A percentile compares a stretch with the other conserved stretches of the same genome.
phyloP scores from a whole-genome alignment of 805 yeast species.

The Candida ipomoeae region DNA sequence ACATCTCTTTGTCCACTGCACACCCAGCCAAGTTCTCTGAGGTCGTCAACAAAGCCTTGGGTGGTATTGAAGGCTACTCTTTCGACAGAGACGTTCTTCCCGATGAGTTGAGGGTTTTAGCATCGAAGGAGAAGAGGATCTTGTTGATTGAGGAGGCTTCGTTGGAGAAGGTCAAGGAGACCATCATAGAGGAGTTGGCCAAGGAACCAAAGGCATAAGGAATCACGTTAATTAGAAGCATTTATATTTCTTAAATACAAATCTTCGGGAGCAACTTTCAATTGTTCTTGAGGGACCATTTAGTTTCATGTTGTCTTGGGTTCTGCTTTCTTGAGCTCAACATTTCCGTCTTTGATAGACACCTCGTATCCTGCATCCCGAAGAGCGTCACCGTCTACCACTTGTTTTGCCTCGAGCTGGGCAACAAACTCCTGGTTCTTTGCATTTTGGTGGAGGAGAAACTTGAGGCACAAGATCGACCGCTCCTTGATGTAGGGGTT shows the following conservation, averaged over 20 bases:
- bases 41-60: constrained; percentile 82
- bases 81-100: constrained; percentile 90
- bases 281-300: background rate
- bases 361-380: constrained; percentile 74
- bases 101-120: constrained; percentile 71
- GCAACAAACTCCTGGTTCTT: constrained; percentile 77
- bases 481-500: constrained; percentile 88
- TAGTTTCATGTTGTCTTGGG: background rate
- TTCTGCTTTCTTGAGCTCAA: constrained; percentile 43
- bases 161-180: constrained; percentile 66
- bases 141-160: constrained; percentile 68
- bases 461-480: constrained; percentile 73
- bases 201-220: constrained; percentile 15
- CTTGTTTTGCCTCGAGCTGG: constrained; percentile 67
- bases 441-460: constrained; percentile 57
- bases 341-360: constrained; percentile 66
- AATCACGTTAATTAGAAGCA: background rate
- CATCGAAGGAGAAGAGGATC: constrained; percentile 69
- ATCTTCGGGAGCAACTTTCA: background rate
- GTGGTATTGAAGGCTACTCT: constrained; percentile 63
- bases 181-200: constrained; percentile 66
- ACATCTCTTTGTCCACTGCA: constrained; percentile 88
- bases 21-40: constrained; percentile 99
- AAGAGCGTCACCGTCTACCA: constrained; percentile 53
- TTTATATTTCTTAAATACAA: background rate